Evolutionary conservation across 441 rosid genomes (phyloP).

Genomic region (Pelargonium citronellum): DNA sequence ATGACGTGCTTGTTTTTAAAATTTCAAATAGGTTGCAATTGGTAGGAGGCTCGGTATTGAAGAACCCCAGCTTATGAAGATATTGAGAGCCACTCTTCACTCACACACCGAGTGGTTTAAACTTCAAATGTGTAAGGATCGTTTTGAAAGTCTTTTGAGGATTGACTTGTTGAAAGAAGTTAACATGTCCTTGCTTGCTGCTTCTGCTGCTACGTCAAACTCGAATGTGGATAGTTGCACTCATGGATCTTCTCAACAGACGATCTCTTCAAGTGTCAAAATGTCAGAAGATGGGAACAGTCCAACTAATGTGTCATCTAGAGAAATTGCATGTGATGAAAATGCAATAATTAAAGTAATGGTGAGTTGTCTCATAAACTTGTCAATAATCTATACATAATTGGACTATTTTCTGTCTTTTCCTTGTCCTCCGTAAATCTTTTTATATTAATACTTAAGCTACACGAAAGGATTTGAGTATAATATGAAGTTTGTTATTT

Average conservation of each 20-base stretch:
- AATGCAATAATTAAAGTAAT: constrained; percentile 87
- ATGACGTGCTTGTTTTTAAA: not conserved
- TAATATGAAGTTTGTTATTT: constrained; percentile 11
- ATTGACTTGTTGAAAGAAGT: constrained; percentile 77
- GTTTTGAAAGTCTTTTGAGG: constrained; percentile 57
- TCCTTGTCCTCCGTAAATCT: not conserved
- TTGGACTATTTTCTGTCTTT: not conserved
- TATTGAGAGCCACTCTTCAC: constrained; percentile 81
- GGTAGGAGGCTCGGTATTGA: constrained; percentile 73
- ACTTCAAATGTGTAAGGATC: constrained; percentile 94
- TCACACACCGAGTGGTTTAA: constrained; percentile 81
- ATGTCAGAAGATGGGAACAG: constrained; percentile 72
- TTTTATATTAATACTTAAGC: not conserved
- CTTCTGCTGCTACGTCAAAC: constrained; percentile 40
- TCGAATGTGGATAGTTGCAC: constrained; percentile 57
- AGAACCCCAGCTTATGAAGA: constrained; percentile 83
- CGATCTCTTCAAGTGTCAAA: constrained; percentile 56
- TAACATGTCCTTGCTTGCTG: constrained; percentile 36
- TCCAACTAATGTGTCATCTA: constrained; percentile 57
- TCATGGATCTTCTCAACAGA: constrained; percentile 69
- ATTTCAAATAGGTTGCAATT: constrained; percentile 52
- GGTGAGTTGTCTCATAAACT: constrained; percentile 45
- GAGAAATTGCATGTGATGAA: constrained; percentile 66
- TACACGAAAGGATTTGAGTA: not conserved
- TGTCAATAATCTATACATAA: not conserved